Evolutionary conservation across 768 basidiomycete genomes (phyloP).

Genomic region (Porpolomopsis calyptriformis): DNA sequence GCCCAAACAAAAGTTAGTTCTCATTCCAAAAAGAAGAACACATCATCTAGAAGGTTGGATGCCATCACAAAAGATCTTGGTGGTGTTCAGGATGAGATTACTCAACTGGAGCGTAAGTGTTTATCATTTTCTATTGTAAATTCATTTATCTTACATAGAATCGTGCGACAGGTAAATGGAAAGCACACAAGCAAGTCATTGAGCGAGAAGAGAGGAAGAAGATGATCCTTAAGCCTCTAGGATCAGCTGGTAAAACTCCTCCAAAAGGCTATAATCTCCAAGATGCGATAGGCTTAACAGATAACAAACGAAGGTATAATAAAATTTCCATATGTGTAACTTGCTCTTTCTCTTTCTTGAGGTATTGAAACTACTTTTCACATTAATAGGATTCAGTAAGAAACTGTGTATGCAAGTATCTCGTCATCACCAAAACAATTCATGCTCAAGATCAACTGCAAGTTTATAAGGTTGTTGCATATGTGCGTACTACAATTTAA

Average conservation of each 20-base stretch:
- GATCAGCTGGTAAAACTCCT: neutral
- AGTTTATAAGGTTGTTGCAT: neutral
- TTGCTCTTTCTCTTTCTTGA: neutral
- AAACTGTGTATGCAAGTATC: neutral
- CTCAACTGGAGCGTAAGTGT: too few species aligned
- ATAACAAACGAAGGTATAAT: neutral
- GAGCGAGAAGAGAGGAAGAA: too few species aligned
- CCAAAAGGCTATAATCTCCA: conserved; percentile 2
- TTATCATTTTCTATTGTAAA: too few species aligned
- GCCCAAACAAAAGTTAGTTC: too few species aligned
- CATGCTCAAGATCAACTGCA: neutral
- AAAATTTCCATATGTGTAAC: neutral
- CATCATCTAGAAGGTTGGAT: too few species aligned
- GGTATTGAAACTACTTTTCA: neutral
- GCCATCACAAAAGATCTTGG: too few species aligned
- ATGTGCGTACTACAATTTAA: neutral
- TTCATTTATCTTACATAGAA: too few species aligned
- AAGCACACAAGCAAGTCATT: too few species aligned
- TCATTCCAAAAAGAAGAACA: too few species aligned
- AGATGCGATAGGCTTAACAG: neutral
- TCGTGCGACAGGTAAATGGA: too few species aligned
- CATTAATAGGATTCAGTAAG: neutral
- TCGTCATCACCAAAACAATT: conserved; percentile 1
- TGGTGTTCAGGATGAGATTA: too few species aligned
- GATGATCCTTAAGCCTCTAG: neutral